These are phyloP conservation scores for Exophiala alcalophila DNA, from an alignment of 2,329 filamentous ascomycete species.

Conservation along the genomic window DNA sequence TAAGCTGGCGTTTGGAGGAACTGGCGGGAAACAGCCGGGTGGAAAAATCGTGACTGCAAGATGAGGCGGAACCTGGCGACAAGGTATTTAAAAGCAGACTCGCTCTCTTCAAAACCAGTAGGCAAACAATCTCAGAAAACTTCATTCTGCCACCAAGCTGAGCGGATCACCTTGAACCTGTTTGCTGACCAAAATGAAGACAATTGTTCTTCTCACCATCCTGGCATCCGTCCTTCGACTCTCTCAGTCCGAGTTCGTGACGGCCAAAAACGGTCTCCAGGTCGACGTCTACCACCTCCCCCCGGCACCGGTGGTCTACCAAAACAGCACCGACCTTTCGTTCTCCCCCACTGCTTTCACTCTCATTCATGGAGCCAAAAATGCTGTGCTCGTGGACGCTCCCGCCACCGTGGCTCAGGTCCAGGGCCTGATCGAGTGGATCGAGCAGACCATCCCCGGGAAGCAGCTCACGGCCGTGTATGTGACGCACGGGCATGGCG, in stretches of 20 bases:
- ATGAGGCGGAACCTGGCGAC: too few relatives aligned
- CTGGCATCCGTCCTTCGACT: too few relatives aligned
- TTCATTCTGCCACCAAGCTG: too few relatives aligned
- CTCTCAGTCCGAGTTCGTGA: constrained; percentile 15
- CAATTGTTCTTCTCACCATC: too few relatives aligned
- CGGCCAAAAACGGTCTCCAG: constrained; percentile 7
- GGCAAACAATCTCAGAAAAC: too few relatives aligned
- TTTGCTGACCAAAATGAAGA: too few relatives aligned
- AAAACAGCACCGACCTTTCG: constrained; percentile 4
- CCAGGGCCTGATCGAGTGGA: constrained; percentile 37
- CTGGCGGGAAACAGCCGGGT: too few relatives aligned
- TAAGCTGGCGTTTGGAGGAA: too few relatives aligned
- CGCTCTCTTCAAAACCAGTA: too few relatives aligned
- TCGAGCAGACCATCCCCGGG: constrained; percentile 34
- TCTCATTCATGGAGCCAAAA: constrained; percentile 29
- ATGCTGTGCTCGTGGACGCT: constrained; percentile 43
- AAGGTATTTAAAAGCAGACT: too few relatives aligned
- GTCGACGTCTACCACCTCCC: constrained; percentile 14
- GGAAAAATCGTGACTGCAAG: too few relatives aligned
- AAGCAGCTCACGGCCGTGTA: constrained; percentile 38
- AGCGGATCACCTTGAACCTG: too few relatives aligned
- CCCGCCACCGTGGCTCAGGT: constrained; percentile 33
- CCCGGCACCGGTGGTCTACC: constrained; percentile 8
- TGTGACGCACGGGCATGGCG: constrained; percentile 43
- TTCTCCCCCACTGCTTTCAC: constrained; percentile 26